Conservation (phyloP, 2,329 filamentous ascomycete genomes). For the Didymella pinodella region DNA sequence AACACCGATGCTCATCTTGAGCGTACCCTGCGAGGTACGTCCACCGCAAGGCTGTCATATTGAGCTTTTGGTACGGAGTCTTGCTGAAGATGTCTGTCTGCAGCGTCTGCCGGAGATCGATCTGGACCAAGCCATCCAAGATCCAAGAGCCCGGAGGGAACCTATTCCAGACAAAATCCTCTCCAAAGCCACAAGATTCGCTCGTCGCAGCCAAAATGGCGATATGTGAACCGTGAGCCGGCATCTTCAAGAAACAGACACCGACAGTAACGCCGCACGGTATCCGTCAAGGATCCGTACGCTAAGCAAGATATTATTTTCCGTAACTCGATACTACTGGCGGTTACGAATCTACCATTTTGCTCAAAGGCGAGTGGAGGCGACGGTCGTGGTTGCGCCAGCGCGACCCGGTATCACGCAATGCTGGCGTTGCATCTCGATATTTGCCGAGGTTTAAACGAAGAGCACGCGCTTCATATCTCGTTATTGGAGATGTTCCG, state of each 20-base stretch:
- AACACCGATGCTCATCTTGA: no score
- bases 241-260: neutral
- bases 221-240: conserved; percentile 6
- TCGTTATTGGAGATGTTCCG: neutral
- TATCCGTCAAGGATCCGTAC: neutral
- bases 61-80: neutral
- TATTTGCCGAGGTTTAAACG: conserved; percentile 3
- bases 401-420: conserved; percentile 17
- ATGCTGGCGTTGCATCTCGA: neutral
- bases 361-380: neutral
- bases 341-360: neutral
- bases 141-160: neutral
- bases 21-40: neutral
- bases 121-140: neutral
- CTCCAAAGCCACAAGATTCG: conserved; percentile 8
- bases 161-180: neutral
- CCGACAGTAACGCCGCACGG: neutral
- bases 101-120: neutral
- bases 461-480: neutral
- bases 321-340: neutral
- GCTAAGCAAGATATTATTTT: neutral
- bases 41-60: neutral
- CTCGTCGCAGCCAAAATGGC: conserved; percentile 6
- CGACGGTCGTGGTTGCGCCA: conserved; percentile 15
- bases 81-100: neutral